phyloP scores from a whole-genome alignment of 768 basidiomycete genomes.

The Infundibulicybe gibba region DNA sequence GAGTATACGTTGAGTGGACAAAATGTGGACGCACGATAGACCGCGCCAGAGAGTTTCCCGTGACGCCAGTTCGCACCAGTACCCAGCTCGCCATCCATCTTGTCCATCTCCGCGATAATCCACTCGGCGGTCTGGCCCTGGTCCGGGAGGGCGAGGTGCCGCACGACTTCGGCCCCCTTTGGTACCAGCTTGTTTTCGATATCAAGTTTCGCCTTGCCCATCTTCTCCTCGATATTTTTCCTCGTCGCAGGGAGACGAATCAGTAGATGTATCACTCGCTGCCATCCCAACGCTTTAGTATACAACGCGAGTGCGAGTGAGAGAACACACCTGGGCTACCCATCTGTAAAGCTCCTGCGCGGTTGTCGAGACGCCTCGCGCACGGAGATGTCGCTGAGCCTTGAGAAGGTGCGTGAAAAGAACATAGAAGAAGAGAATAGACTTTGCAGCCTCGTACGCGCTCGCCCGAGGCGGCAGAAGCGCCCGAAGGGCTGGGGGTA shows the following conservation, averaged over 20 bases:
- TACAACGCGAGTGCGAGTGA: not conserved
- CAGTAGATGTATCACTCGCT: constrained; percentile 55
- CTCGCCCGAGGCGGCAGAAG: constrained; percentile 8
- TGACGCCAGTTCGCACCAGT: constrained; percentile 51
- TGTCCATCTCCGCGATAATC: constrained; percentile 76
- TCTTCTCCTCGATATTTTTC: constrained; percentile 57
- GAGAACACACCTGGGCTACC: constrained; percentile 42
- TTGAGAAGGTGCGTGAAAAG: constrained; percentile 48
- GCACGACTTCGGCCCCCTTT: constrained; percentile 53
- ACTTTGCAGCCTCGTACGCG: constrained; percentile 47
- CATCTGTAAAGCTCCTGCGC: constrained; percentile 49
- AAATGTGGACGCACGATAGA: constrained; percentile 66
- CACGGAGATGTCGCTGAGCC: constrained; percentile 58
- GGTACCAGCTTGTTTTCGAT: constrained; percentile 71
- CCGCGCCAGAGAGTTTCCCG: constrained; percentile 81
- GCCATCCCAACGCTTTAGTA: constrained; percentile 1
- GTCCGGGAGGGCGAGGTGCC: constrained; percentile 64
- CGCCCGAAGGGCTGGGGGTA: not conserved
- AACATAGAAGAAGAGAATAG: constrained; percentile 56
- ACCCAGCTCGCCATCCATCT: constrained; percentile 64
- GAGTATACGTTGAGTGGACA: not conserved
- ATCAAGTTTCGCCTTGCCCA: constrained; percentile 59
- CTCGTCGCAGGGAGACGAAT: constrained; percentile 60
- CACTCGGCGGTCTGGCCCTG: constrained; percentile 65
- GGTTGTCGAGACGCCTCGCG: constrained; percentile 51